Evolutionary conservation across 331 rosid species (phyloP).

Genomic region (Erythrophleum ivorense): DNA sequence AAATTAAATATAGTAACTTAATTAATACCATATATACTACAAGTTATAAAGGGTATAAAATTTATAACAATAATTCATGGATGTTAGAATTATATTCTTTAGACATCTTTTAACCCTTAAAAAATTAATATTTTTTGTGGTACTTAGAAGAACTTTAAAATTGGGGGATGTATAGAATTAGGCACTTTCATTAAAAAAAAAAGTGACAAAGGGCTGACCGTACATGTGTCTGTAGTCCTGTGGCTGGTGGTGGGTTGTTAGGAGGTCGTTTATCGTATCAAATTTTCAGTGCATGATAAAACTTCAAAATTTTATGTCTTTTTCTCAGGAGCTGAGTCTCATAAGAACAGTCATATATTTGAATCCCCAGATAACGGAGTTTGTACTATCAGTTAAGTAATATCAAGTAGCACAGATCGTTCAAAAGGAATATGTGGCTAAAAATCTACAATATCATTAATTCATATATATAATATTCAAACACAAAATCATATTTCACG

Average conservation of each 20-base stretch:
- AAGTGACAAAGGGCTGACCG: constrained; percentile 21
- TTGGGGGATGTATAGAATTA: not conserved
- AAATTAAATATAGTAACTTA: not conserved
- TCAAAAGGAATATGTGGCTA: no score
- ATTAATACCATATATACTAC: no score
- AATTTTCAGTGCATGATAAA: constrained; percentile 15
- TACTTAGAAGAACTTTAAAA: not conserved
- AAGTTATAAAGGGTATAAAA: no score
- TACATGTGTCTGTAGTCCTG: constrained; percentile 39
- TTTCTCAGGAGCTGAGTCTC: constrained; percentile 17
- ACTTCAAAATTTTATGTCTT: not conserved
- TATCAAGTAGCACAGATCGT: no score
- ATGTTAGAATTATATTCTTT: no score
- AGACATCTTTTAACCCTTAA: no score
- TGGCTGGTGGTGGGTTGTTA: constrained; percentile 42
- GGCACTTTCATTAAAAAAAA: not conserved
- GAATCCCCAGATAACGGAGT: not conserved
- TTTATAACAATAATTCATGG: no score
- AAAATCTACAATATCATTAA: no score
- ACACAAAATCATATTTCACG: not conserved
- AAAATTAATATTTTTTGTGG: no score
- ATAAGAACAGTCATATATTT: not conserved
- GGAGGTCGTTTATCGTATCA: constrained; percentile 16
- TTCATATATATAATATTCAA: not conserved
- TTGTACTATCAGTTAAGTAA: not conserved